Evolutionary conservation across 306 rosid genomes (phyloP).

Genomic region (Begonia peltatifolia): DNA sequence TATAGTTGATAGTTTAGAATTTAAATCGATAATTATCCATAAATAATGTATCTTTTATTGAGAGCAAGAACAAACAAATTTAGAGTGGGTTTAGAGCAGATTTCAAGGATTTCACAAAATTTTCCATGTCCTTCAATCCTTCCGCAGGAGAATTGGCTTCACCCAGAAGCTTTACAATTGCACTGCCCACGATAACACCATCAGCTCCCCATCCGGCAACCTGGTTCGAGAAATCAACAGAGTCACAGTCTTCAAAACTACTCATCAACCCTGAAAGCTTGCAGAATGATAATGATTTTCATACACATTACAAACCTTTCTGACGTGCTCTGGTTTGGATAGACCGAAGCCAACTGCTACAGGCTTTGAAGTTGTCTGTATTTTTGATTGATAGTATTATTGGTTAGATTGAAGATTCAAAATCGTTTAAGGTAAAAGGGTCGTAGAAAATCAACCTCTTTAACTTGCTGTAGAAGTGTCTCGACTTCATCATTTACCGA

Average conservation of each 20-base stretch:
- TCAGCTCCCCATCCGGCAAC: slow-evolving; percentile 90
- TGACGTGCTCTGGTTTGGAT: slow-evolving; percentile 75
- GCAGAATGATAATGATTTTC: no score
- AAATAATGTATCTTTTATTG: no score
- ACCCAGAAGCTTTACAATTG: slow-evolving; percentile 67
- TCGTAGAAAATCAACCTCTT: slow-evolving; percentile 43
- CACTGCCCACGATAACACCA: slow-evolving; percentile 92
- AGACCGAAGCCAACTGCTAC: slow-evolving; percentile 96
- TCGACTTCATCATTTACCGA: slow-evolving; percentile 51
- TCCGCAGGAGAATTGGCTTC: slow-evolving; percentile 74
- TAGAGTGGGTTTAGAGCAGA: no score
- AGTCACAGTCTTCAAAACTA: no score
- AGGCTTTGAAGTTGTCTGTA: slow-evolving; percentile 64
- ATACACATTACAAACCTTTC: slow-evolving; percentile 28
- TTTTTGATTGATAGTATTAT: not conserved
- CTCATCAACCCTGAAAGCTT: no score
- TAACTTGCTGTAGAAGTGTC: slow-evolving; percentile 49
- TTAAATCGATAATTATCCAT: no score
- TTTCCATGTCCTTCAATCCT: slow-evolving; percentile 63
- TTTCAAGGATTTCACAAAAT: slow-evolving; percentile 32
- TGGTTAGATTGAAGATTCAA: no score
- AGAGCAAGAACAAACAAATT: no score
- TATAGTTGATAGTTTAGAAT: no score
- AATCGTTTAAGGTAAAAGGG: not conserved
- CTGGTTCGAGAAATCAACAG: slow-evolving; percentile 4